Evolutionary conservation across 345 rosid genomes (phyloP), one percentile per base, ranked within the genome.

Genomic region (Crucihimalaya himalaica): DNA sequence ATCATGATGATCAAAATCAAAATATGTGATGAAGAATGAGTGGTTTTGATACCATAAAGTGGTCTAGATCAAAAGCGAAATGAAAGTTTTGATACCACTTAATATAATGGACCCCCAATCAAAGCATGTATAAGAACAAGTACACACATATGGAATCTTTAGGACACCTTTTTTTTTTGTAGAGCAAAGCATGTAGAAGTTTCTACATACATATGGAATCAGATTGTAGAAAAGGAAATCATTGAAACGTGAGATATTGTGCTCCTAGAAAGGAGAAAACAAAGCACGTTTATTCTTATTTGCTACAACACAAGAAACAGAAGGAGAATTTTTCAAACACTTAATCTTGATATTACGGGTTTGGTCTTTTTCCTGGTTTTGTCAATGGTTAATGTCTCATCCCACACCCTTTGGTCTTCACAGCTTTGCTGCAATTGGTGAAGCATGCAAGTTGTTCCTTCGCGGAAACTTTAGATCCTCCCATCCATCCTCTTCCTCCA

Each of bases 401-500:
- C 43, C 32, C 12, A 55, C 27, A 34, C 29, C 23, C 25, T 57
- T 18, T 71, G 43, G 46, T 42, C 5, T 45, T 74, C 81, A 91
- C 39, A 92, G 88, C 84, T 85, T 92, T 8, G 46, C 29, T 5
- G 87, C 78, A 15, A 79, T 79, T 47, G 77, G 81, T 23, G 16
- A 63, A 40, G 76, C 71, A 37, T 81, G 86, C 84, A 89, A 80
- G 18, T 79, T 81, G 9, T 69, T 78, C 39, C 84, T 77, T 56
- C 74, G 35, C 0, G 90, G 88, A 53, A 85, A 85, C 81, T 84
- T 80, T 42, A 89, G 78, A 80, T 92, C 97, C 52, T 62, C 53
- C 69, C 53, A 62, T 25, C 53, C 29, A 1, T 89, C 88, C 46
- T 83, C 83, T 50, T 79, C 83, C 15, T 84, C 83, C 59, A 89